Conservation (phyloP, 257 asterid species). For the Handroanthus guayacan region DNA sequence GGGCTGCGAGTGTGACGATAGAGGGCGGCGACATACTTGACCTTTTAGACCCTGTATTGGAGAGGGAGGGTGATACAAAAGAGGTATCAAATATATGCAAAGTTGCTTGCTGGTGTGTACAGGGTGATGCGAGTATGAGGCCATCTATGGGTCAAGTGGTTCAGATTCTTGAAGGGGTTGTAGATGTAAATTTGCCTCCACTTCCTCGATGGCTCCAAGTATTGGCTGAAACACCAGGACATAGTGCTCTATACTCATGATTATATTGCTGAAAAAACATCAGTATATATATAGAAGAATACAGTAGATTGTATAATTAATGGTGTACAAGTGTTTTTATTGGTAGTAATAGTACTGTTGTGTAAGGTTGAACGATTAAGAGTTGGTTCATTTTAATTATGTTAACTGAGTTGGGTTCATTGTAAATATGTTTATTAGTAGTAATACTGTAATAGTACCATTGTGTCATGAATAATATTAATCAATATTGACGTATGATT, state of each 20-base stretch:
- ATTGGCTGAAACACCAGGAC: not conserved
- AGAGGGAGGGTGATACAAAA: not conserved
- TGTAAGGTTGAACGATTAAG: too few species aligned
- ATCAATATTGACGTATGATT: too few species aligned
- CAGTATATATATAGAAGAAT: too few species aligned
- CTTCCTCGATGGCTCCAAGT: constrained; percentile 47
- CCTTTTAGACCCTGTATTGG: not conserved
- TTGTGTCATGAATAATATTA: constrained; percentile 25
- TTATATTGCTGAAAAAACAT: too few species aligned
- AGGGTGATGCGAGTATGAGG: constrained; percentile 38
- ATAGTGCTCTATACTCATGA: too few species aligned
- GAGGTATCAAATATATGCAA: constrained; percentile 26
- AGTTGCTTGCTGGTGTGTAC: constrained; percentile 27
- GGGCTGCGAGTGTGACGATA: not conserved
- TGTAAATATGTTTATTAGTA: too few species aligned
- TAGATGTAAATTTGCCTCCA: constrained; percentile 37
- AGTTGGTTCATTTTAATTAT: too few species aligned
- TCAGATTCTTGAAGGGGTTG: constrained; percentile 43
- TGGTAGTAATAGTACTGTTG: too few species aligned
- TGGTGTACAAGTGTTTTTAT: too few species aligned
- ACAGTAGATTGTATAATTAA: too few species aligned
- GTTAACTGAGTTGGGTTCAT: too few species aligned
- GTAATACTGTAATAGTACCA: too few species aligned
- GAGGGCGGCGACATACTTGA: not conserved
- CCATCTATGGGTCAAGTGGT: constrained; percentile 43